Evolutionary conservation across 2,329 filamentous ascomycete genomes (phyloP).

Genomic region (Botrytis cinerea): DNA sequence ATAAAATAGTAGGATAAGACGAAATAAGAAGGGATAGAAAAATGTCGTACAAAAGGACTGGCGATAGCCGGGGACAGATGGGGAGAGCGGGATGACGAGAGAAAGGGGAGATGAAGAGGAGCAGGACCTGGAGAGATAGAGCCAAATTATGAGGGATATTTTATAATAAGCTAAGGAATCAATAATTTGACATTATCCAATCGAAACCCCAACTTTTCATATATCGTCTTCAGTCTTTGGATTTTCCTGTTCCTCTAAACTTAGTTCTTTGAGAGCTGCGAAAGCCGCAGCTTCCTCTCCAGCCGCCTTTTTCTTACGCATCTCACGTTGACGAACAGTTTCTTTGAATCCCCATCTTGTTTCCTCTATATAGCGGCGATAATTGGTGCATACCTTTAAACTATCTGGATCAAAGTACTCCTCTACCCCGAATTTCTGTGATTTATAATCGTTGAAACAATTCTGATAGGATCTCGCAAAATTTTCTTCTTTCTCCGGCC

Average conservation of each 20-base stretch:
- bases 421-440: rapidly evolving
- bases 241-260: neutral
- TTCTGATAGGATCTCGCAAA: neutral
- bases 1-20: too few species aligned
- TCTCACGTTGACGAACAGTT: neutral
- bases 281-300: neutral
- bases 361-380: neutral
- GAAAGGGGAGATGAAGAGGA: too few species aligned
- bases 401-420: neutral
- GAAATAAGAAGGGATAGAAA: too few species aligned
- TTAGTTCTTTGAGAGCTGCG: neutral
- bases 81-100: too few species aligned
- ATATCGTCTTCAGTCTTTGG: neutral
- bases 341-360: rapidly evolving
- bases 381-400: neutral
- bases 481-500: neutral
- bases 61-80: too few species aligned
- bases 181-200: too few species aligned
- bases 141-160: too few species aligned
- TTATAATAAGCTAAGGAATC: too few species aligned
- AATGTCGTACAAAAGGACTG: too few species aligned
- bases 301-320: rapidly evolving
- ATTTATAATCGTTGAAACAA: rapidly evolving
- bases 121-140: too few species aligned
- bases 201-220: neutral